These are phyloP conservation scores for Obelidium mucronatum DNA, from an alignment of 192 early-diverging fungal genomes.

Conservation along the genomic window DNA sequence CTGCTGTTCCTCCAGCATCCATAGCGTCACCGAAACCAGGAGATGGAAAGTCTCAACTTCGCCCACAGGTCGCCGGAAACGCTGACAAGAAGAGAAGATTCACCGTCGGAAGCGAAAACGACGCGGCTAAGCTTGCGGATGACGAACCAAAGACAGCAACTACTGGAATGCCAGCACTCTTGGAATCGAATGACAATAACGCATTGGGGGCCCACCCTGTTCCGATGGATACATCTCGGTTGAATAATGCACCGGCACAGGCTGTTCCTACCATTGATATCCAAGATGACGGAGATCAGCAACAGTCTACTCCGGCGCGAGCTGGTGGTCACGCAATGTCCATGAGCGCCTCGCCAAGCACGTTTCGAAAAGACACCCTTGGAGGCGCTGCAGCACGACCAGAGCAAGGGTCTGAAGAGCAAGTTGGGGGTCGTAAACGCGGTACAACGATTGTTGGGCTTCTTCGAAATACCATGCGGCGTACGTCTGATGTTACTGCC, in stretches of 20 bases:
- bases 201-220: slow-evolving; percentile 26
- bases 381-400: background rate
- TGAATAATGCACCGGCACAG: slow-evolving; percentile 26
- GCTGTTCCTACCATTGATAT: background rate
- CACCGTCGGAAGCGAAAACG: slow-evolving; percentile 59
- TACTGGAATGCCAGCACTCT: background rate
- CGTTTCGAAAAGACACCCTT: background rate
- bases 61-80: slow-evolving; percentile 19
- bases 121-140: slow-evolving; percentile 53
- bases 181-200: background rate
- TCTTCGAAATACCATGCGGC: slow-evolving; percentile 53
- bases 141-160: slow-evolving; percentile 37
- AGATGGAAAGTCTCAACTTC: slow-evolving; percentile 19
- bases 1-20: slow-evolving; percentile 23
- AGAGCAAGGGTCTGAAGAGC: background rate
- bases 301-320: no score
- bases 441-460: slow-evolving; percentile 66
- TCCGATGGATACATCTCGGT: slow-evolving; percentile 38
- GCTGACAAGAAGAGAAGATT: slow-evolving; percentile 46
- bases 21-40: slow-evolving; percentile 11
- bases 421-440: slow-evolving; percentile 52
- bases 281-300: background rate
- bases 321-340: background rate
- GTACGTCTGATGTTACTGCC: slow-evolving; percentile 48
- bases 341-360: background rate